Evolutionary conservation across 106 monocot species (phyloP).

Genomic region (Agapanthus africanus): DNA sequence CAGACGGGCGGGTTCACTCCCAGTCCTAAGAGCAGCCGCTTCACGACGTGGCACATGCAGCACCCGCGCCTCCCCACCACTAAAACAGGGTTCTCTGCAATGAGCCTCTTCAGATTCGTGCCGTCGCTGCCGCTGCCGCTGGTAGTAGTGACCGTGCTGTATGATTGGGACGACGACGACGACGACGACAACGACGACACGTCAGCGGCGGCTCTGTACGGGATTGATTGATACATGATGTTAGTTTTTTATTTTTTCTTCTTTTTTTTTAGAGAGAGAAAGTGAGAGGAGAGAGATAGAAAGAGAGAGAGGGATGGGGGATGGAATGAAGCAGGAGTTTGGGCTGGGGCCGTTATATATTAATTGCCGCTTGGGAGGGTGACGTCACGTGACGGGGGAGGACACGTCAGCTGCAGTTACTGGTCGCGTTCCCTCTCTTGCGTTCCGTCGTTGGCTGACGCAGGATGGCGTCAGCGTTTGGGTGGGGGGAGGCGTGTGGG

Average conservation of each 20-base stretch:
- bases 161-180: neutral
- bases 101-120: constrained; percentile 14
- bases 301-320: too few species aligned
- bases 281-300: too few species aligned
- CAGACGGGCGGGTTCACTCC: constrained; percentile 64
- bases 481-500: too few species aligned
- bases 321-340: neutral
- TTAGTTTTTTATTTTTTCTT: too few species aligned
- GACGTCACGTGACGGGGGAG: neutral
- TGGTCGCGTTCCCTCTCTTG: neutral
- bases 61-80: constrained; percentile 67
- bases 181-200: neutral
- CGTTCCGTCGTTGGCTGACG: neutral
- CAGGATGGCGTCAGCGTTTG: too few species aligned
- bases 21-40: constrained; percentile 52
- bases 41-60: constrained; percentile 70
- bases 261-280: neutral
- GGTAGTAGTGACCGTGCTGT: too few species aligned
- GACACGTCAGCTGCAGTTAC: constrained; percentile 12
- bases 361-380: neutral
- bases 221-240: too few species aligned
- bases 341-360: neutral
- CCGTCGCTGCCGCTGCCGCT: too few species aligned
- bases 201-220: neutral
- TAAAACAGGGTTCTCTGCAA: constrained; percentile 60